Evolutionary conservation across 2,329 filamentous ascomycete species (phyloP).

Genomic region (Neoarthrinium moseri): DNA sequence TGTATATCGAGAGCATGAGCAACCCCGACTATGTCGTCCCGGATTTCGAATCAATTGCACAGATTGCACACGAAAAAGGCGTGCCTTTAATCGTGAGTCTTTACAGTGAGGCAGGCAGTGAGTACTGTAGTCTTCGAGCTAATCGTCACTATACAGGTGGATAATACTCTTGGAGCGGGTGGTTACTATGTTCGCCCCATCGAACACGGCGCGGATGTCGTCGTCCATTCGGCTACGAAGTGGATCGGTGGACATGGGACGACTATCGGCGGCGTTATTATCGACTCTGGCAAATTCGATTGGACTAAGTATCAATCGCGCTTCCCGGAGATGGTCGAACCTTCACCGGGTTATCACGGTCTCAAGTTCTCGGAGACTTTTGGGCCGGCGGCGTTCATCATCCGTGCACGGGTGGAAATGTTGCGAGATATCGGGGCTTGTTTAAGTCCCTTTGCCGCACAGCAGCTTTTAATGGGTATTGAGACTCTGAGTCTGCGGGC

Average conservation of each 20-base stretch:
- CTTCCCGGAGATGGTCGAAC: slow-evolving; percentile 92
- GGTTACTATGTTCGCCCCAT: slow-evolving; percentile 87
- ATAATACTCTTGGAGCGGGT: slow-evolving; percentile 94
- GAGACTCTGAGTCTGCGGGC: slow-evolving; percentile 87
- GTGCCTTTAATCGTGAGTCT: slow-evolving; percentile 61
- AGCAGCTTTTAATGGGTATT: slow-evolving; percentile 83
- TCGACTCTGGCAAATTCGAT: slow-evolving; percentile 90
- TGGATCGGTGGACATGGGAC: slow-evolving; percentile 97
- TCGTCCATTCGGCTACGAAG: slow-evolving; percentile 92
- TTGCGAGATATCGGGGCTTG: slow-evolving; percentile 80
- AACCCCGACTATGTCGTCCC: slow-evolving; percentile 93
- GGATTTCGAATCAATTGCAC: slow-evolving; percentile 83
- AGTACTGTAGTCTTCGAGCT: background rate
- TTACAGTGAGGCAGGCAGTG: too few species aligned
- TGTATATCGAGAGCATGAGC: slow-evolving; percentile 89
- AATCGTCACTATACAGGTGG: slow-evolving; percentile 52
- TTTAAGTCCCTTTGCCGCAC: slow-evolving; percentile 87
- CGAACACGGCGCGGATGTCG: slow-evolving; percentile 87
- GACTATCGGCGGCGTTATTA: slow-evolving; percentile 80
- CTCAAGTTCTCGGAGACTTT: slow-evolving; percentile 95
- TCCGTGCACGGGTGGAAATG: slow-evolving; percentile 84
- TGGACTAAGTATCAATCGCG: slow-evolving; percentile 81
- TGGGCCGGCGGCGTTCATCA: slow-evolving; percentile 76
- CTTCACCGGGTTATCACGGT: slow-evolving; percentile 85
- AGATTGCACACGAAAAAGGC: slow-evolving; percentile 69